Evolutionary conservation across 148 eudicot genomes (phyloP).

Genomic region (Beta vulgaris): DNA sequence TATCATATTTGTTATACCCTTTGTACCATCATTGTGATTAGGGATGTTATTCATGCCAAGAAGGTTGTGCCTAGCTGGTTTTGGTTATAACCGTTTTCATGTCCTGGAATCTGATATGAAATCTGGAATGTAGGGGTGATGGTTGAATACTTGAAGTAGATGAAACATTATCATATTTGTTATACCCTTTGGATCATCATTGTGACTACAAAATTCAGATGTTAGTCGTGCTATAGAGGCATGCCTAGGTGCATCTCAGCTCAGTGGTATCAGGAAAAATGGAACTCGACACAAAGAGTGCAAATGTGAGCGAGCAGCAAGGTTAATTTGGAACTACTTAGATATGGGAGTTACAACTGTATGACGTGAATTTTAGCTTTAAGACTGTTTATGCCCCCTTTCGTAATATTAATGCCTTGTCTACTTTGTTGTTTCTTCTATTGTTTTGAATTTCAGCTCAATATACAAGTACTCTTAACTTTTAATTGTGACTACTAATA

Average conservation of each 20-base stretch:
- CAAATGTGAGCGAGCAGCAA: neutral
- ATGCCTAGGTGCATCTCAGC: neutral
- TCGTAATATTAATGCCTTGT: neutral
- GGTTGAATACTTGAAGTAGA: too few relatives aligned
- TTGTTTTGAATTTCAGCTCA: neutral
- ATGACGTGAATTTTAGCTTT: neutral
- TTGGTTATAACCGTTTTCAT: too few relatives aligned
- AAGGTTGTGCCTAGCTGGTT: too few relatives aligned
- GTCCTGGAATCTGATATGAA: too few relatives aligned
- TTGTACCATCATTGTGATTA: too few relatives aligned
- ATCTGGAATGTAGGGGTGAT: too few relatives aligned
- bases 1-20: too few relatives aligned
- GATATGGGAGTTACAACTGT: neutral
- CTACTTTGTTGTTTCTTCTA: neutral
- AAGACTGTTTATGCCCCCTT: neutral
- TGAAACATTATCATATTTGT: too few relatives aligned
- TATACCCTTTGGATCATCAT: too few relatives aligned
- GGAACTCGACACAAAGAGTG: neutral
- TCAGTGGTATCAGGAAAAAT: neutral
- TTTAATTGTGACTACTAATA: too few relatives aligned
- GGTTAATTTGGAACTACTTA: neutral
- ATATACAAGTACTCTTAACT: neutral
- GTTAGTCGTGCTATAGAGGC: neutral
- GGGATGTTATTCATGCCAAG: too few relatives aligned
- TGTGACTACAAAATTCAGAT: too few relatives aligned